Evolutionary conservation across 352 stramenopile species (phyloP).

Genomic region (Phytophthora pseudosyringae): DNA sequence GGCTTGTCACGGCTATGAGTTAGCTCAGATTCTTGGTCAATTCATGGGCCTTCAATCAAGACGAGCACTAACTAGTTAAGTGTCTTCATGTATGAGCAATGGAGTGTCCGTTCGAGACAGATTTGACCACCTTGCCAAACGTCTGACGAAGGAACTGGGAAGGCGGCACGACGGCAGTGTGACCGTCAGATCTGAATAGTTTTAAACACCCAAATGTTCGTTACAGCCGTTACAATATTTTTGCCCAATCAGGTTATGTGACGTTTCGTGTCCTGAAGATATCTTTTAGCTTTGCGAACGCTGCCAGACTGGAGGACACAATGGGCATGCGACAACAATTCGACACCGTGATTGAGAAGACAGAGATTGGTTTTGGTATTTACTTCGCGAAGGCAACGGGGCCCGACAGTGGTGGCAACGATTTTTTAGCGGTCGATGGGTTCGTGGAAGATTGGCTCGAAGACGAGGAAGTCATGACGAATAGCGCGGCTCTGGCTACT

Average conservation of each 20-base stretch:
- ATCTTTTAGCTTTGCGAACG: neutral
- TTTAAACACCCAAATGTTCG: slow-evolving; percentile 5
- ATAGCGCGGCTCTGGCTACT: slow-evolving; percentile 5
- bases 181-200: neutral
- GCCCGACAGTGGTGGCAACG: neutral
- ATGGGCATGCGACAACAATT: slow-evolving; percentile 23
- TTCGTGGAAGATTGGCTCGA: slow-evolving; percentile 34
- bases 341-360: slow-evolving; percentile 41
- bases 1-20: too few relatives aligned
- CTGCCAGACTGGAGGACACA: too few relatives aligned
- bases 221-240: slow-evolving; percentile 4
- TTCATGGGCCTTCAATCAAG: too few relatives aligned
- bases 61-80: too few relatives aligned
- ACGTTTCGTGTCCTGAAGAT: neutral
- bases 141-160: too few relatives aligned
- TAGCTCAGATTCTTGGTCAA: too few relatives aligned
- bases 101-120: too few relatives aligned
- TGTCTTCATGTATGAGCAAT: too few relatives aligned
- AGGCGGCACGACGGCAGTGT: too few relatives aligned
- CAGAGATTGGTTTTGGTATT: slow-evolving; percentile 46
- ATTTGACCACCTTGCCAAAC: too few relatives aligned
- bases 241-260: slow-evolving; percentile 9
- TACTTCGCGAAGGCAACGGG: slow-evolving; percentile 45
- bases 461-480: neutral
- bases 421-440: slow-evolving; percentile 43